These are phyloP conservation scores for Austroboletus eburneus DNA, from an alignment of 768 basidiomycete genomes.

Conservation along the genomic window DNA sequence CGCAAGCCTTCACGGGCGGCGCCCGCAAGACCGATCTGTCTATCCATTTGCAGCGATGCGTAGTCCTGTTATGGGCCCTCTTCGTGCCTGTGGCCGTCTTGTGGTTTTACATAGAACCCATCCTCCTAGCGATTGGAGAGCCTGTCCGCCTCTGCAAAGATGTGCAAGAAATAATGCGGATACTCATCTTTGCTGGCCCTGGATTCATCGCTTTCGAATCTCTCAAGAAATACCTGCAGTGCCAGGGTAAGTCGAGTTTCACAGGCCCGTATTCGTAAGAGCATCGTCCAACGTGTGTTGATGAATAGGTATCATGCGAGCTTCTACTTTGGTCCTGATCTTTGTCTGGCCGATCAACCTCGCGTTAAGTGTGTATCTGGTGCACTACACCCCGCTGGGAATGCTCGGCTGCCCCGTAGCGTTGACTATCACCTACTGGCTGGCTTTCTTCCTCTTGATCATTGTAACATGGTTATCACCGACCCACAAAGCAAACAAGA, in stretches of 20 bases:
- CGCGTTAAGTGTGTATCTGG: constrained; percentile 51
- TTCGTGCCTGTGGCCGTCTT: constrained; percentile 57
- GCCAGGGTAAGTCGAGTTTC: constrained; percentile 50
- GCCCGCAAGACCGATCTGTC: constrained; percentile 58
- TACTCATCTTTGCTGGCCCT: constrained; percentile 62
- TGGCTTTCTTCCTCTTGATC: constrained; percentile 55
- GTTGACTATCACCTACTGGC: constrained; percentile 65
- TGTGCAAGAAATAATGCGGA: constrained; percentile 61
- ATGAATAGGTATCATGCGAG: constrained; percentile 64
- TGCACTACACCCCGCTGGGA: constrained; percentile 61
- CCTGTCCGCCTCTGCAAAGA: constrained; percentile 50
- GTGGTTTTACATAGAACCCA: constrained; percentile 63
- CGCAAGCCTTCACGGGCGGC: constrained; percentile 71
- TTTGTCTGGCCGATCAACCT: constrained; percentile 67
- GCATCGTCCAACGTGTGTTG: not conserved
- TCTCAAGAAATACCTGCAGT: constrained; percentile 76
- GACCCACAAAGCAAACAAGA: constrained; percentile 50
- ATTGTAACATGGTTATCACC: constrained; percentile 48
- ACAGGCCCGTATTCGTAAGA: not conserved
- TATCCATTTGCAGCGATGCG: constrained; percentile 66
- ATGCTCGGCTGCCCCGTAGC: constrained; percentile 66
- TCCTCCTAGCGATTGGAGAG: constrained; percentile 63
- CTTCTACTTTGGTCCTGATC: constrained; percentile 60
- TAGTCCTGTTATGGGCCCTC: constrained; percentile 59
- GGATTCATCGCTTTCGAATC: constrained; percentile 75